phyloP scores from a whole-genome alignment of 768 basidiomycete species.

The Pseudohyphozyma bogoriensis region DNA sequence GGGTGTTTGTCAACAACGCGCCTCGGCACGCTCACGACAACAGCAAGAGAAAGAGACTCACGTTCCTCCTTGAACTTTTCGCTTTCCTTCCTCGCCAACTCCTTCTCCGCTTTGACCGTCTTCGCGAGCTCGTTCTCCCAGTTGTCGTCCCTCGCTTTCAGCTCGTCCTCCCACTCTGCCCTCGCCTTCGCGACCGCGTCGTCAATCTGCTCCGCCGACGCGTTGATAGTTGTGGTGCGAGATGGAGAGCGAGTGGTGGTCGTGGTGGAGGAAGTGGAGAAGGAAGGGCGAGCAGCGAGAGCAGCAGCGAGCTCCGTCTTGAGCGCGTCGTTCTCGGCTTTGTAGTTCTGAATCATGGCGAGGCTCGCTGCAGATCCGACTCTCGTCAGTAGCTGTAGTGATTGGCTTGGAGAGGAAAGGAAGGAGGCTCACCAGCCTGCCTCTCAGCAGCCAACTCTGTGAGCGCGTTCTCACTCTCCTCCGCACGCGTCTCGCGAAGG shows the following conservation, averaged over 20 bases:
- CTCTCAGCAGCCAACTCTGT: constrained; percentile 16
- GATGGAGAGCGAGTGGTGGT: background rate
- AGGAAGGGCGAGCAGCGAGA: background rate
- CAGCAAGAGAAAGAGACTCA: background rate
- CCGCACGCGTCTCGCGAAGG: constrained; percentile 18
- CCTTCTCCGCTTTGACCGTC: background rate
- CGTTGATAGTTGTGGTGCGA: background rate
- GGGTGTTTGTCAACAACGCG: too few species aligned
- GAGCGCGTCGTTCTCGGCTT: constrained; percentile 16
- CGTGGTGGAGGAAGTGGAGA: background rate
- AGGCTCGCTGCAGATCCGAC: background rate
- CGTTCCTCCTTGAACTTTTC: constrained; percentile 6
- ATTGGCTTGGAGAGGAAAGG: background rate
- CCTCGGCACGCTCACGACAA: too few species aligned
- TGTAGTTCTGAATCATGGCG: constrained; percentile 17
- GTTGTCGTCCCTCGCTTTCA: background rate
- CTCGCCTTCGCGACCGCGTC: constrained; percentile 10
- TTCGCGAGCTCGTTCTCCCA: constrained; percentile 4
- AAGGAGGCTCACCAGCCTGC: background rate
- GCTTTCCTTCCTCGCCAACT: background rate
- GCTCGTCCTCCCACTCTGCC: background rate
- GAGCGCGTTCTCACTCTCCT: constrained; percentile 14
- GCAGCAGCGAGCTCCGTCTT: constrained; percentile 1
- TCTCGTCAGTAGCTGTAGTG: background rate
- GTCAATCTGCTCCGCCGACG: background rate